Evolutionary conservation across 1,139 yeast species (phyloP), one percentile per base, ranked within the genome.

Genomic region (Pichia sp.): DNA sequence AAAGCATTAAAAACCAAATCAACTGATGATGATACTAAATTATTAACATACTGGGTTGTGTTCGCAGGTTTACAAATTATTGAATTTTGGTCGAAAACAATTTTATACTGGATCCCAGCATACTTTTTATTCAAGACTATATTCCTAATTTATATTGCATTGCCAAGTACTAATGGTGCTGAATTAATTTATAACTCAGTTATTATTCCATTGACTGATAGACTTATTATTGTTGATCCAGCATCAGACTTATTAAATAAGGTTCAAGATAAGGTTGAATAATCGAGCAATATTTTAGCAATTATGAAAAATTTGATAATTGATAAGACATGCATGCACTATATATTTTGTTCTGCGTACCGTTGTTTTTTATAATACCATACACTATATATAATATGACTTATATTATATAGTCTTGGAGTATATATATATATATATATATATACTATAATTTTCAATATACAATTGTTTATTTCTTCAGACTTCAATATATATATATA

Each of bases 41-140:
- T 92, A 62, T 84, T 96, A 32, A 90, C 92, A 68, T 67, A 67
- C 55, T 92, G 98, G 98, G 96, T 92, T 49, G 96, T 92, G 29
- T 92, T 87, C 64, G 96, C 97, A 30, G 81, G 80, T 59, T 79
- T 92, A 70, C 86, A 82, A 64, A 92, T 92, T 42, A 62, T 87
- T 59, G 99, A 92, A 70, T 92, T 87, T 75, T 92, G 97, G 97
- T 82, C 96, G 51, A 79, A 81, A 62, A 83, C 96, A 35, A 83
- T 94, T 57, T 75, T 90, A 53, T 87, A 86, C 74, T 86, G 96
- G 95, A 68, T 92, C 56, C 98, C 99, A 60, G 89, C 92, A 65
- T 92, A 92, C 77, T 92, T 90, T 79, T 78, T 92, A 61, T 76
- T 92, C 74, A 92, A 92, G 78, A 87, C 97, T 47, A 57, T 87